phyloP scores from a whole-genome alignment of 1,284 basidiomycete genomes.

The Leccinum pseudoinsigne region DNA sequence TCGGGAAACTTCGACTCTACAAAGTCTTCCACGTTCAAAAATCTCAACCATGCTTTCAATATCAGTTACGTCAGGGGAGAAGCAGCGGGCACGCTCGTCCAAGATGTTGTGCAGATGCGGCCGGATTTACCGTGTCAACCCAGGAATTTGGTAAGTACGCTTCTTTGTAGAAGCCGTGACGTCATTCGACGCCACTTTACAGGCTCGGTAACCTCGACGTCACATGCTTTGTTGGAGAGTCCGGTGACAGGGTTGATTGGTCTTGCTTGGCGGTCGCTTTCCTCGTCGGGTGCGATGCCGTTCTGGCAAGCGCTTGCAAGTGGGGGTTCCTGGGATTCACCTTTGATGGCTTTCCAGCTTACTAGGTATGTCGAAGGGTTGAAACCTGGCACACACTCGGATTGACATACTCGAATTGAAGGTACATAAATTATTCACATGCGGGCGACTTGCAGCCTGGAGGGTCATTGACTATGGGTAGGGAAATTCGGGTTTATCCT shows the following conservation, averaged over 20 bases:
- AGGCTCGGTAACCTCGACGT: conserved; percentile 27
- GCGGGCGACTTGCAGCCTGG: conserved; percentile 41
- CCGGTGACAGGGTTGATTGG: conserved; percentile 50
- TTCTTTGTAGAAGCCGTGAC: background rate
- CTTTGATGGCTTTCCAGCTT: conserved; percentile 47
- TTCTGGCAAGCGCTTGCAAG: conserved; percentile 54
- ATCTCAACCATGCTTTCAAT: conserved; percentile 36
- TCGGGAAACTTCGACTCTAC: conserved; percentile 26
- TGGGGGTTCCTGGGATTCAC: conserved; percentile 34
- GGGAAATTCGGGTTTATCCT: conserved; percentile 18
- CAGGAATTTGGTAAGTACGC: conserved; percentile 40
- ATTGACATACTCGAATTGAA: conserved; percentile 12
- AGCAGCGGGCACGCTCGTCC: conserved; percentile 48
- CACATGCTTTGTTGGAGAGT: conserved; percentile 21
- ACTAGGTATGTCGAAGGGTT: conserved; percentile 25
- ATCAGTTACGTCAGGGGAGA: conserved; percentile 59
- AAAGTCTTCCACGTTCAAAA: conserved; percentile 32
- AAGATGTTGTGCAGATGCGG: conserved; percentile 51
- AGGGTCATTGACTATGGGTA: conserved; percentile 56
- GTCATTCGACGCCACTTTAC: background rate
- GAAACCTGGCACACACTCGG: background rate
- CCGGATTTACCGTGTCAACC: conserved; percentile 43
- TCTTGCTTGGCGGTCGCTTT: conserved; percentile 47
- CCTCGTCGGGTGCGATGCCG: conserved; percentile 44
- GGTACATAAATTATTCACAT: conserved; percentile 35